Evolutionary conservation across 2,329 filamentous ascomycete genomes (phyloP), one percentile per base, ranked within the genome.

Genomic region (Aspergillus pseudonomiae): DNA sequence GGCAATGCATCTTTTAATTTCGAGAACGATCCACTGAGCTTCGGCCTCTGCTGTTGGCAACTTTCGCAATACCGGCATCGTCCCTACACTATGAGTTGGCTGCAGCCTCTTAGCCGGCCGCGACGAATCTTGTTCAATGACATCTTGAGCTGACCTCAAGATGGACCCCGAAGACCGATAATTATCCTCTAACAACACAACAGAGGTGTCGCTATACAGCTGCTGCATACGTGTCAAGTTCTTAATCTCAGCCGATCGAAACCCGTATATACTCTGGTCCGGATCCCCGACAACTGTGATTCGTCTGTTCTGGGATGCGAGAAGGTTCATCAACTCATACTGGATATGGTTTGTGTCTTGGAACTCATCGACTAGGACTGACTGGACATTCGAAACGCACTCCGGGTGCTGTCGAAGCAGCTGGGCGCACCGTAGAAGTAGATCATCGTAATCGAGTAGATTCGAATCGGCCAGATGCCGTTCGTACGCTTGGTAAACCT

Each of bases 201-300:
- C 90, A 5, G 93, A 85, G 0, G 93, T 95, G 30, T 90, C 86
- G 0, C 89, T 89, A 73, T 91, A 97, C 63, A 92, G 89, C 48
- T 82, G 82, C 59, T 93, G 86, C 83, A 99, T 89, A 2, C 91
- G 88, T 67, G 87, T 86, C 55, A 98, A 83, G 71, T 98, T 99
- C 74, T 90, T 90, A 69, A 94, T 92, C 76, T 99, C 94, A 11
- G 95, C 94, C 9, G 93, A 94, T 24, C 94, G 89, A 84, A 96
- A 99, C 24, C 94, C 92, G 75, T 98, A 99, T 62, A 99, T 99
- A 75, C 94, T 97, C 78, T 99, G 94, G 75, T 99, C 95, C 0
- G 95, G 94, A 74, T 99, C 94, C 39, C 94, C 95, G 5, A 99
- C 95, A 64, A 97, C 92, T 0, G 94, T 98, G 69, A 98, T 94